A percentile compares a stretch with the other conserved stretches of the same genome.
phyloP scores from a whole-genome alignment of 257 asterid genomes.

The Gentiana dahurica region DNA sequence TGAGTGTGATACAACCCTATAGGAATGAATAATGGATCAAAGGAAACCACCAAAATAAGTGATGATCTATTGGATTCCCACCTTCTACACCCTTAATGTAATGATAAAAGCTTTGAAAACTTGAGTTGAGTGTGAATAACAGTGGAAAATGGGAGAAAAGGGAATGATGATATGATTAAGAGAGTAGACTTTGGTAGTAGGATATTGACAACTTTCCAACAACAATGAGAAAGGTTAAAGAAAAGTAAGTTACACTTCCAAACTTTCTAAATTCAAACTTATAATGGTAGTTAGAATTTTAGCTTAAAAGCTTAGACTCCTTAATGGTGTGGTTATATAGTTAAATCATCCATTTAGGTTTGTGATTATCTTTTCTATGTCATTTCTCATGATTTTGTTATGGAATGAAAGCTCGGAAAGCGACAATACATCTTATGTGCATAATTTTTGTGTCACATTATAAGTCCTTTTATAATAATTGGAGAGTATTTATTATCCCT shows the following conservation, averaged over 20 bases:
- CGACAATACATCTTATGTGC: not conserved
- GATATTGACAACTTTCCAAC: constrained; percentile 13
- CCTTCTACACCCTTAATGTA: constrained; percentile 11
- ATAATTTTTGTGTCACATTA: not conserved
- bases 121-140: constrained; percentile 11
- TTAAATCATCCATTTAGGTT: not conserved
- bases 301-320: constrained; percentile 5
- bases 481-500: no score
- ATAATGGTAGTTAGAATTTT: constrained; percentile 16
- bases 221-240: not conserved
- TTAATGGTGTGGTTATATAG: not conserved
- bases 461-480: not conserved
- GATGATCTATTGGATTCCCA: constrained; percentile 12
- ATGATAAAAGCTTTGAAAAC: constrained; percentile 14
- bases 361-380: no score
- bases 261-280: constrained; percentile 19
- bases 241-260: constrained; percentile 3
- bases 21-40: constrained; percentile 2
- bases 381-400: no score
- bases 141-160: constrained; percentile 4
- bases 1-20: no score
- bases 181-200: constrained; percentile 11
- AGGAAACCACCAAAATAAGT: constrained; percentile 6
- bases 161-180: constrained; percentile 16
- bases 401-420: not conserved